A percentile compares a stretch with the other conserved stretches of the same genome.
phyloP scores from a whole-genome alignment of 495 filamentous ascomycete species.

The Penicillium ochrochloron region DNA sequence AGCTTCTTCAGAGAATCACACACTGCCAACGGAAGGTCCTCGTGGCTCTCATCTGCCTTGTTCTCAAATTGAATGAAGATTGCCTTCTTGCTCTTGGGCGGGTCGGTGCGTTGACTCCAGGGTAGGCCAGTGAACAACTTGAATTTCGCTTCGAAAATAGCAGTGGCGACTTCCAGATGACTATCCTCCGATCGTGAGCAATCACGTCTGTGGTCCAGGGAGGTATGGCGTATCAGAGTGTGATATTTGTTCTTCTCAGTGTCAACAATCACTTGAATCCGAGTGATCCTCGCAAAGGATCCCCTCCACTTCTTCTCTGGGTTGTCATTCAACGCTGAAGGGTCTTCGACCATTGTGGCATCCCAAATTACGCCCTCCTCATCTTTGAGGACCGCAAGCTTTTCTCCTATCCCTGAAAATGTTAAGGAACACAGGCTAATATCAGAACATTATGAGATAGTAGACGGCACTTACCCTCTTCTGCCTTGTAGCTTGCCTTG shows the following conservation, averaged over 20 bases:
- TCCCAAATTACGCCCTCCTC: not conserved
- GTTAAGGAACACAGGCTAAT: not conserved
- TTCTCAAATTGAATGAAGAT: not conserved
- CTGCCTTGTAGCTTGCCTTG: not conserved
- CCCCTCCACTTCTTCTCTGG: not conserved
- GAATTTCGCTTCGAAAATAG: not conserved
- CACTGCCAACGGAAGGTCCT: not conserved
- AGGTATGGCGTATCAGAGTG: not conserved
- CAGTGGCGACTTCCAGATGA: not conserved
- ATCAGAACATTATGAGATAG: not conserved
- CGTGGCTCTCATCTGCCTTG: not conserved
- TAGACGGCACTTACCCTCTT: not conserved
- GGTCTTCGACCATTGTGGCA: not conserved
- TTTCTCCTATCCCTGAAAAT: not conserved
- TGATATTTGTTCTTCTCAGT: not conserved
- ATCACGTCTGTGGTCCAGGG: not conserved
- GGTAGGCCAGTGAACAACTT: not conserved
- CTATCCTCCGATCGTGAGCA: not conserved
- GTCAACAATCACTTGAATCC: not conserved
- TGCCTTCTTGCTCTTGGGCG: not conserved
- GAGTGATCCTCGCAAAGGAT: not conserved
- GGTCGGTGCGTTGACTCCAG: not conserved
- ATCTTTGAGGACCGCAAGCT: not conserved
- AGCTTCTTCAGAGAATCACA: not conserved
- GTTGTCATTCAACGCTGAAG: not conserved